Evolutionary conservation across 352 stramenopile species (phyloP).

Genomic region (Thraustochytrium sp.): DNA sequence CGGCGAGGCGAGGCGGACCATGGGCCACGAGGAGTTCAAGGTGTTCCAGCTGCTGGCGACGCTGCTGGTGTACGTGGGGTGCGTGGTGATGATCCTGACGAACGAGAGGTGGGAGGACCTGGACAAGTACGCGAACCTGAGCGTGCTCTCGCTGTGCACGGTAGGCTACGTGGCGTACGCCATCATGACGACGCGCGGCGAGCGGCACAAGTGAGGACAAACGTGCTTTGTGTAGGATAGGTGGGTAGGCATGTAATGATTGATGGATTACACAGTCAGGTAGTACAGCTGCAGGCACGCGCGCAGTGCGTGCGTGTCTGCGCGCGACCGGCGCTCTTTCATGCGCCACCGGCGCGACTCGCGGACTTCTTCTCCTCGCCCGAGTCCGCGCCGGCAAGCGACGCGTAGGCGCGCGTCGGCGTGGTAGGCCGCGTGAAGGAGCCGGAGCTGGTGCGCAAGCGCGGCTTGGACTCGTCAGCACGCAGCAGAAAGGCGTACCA

Average conservation of each 20-base stretch:
- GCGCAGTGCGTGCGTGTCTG: no score
- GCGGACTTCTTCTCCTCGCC: no score
- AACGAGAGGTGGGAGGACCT: neutral
- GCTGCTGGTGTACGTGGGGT: neutral
- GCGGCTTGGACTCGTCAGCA: neutral
- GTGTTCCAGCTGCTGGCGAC: neutral
- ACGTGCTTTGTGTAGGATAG: no score
- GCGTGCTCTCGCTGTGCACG: neutral
- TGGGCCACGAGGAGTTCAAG: neutral
- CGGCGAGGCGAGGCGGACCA: no score
- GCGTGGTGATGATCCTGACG: neutral
- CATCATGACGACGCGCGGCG: neutral
- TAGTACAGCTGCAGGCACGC: no score
- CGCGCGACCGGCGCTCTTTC: no score
- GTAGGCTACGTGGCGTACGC: neutral
- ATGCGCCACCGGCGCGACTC: no score
- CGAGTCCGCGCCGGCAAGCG: neutral
- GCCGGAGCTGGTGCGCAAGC: neutral
- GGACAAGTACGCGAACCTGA: neutral
- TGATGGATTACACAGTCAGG: no score
- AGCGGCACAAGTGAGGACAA: no score
- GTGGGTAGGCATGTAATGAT: no score
- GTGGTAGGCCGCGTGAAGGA: neutral
- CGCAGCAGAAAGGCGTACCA: slow-evolving; percentile 9
- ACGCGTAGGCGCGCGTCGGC: neutral